phyloP scores from a whole-genome alignment of 148 eudicot genomes.

The Polygonum maritimum region DNA sequence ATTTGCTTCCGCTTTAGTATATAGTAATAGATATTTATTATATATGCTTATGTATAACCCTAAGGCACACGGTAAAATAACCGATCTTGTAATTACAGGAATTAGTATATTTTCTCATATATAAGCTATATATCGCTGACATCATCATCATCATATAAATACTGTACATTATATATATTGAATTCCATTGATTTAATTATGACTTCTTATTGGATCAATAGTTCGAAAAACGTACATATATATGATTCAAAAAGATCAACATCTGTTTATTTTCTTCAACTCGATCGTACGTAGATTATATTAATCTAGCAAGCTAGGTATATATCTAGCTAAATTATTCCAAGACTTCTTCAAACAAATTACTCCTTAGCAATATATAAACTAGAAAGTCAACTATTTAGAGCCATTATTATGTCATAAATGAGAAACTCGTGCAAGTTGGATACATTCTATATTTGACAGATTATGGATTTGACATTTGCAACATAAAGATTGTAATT shows the following conservation, averaged over 20 bases:
- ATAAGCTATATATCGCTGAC: background rate
- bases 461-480: background rate
- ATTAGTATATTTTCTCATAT: background rate
- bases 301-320: no score
- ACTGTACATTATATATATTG: background rate
- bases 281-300: background rate
- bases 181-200: background rate
- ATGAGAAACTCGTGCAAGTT: constrained; percentile 1
- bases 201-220: background rate
- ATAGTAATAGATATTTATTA: no score
- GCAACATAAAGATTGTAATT: background rate
- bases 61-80: no score
- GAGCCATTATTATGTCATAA: background rate
- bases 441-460: background rate
- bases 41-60: no score
- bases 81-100: no score
- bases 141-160: background rate
- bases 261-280: background rate
- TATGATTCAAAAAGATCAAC: background rate
- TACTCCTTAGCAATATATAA: no score
- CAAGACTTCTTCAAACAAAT: background rate
- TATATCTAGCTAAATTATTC: background rate
- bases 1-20: no score
- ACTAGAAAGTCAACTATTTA: background rate
- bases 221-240: background rate